A percentile compares a stretch with the other conserved stretches of the same genome.
phyloP scores from a whole-genome alignment of 2,329 filamentous ascomycete genomes.

The Hirsutella minnesotensis region DNA sequence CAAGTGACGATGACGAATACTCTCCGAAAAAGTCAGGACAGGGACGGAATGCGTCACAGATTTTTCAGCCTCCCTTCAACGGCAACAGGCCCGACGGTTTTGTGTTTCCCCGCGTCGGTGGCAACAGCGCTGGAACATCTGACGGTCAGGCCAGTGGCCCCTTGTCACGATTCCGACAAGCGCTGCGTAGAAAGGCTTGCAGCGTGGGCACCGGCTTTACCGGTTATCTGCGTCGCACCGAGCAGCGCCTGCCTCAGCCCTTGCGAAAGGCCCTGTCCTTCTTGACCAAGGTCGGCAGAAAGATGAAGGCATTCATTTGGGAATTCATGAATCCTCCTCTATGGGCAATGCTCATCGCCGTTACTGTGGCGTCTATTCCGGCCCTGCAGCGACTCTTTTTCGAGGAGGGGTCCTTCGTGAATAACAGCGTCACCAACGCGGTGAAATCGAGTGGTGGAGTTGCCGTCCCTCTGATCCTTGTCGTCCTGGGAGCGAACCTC shows the following conservation, averaged over 20 bases:
- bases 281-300: slow-evolving; percentile 20
- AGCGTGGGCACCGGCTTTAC: slow-evolving; percentile 11
- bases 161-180: slow-evolving; percentile 22
- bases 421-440: slow-evolving; percentile 85
- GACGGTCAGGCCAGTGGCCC: slow-evolving; percentile 18
- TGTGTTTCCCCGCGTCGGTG: slow-evolving; percentile 46
- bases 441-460: slow-evolving; percentile 78
- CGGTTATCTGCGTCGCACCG: slow-evolving; percentile 14
- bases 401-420: slow-evolving; percentile 74
- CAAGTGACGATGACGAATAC: slow-evolving; percentile 35
- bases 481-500: slow-evolving; percentile 89
- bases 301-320: slow-evolving; percentile 58
- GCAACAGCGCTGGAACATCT: slow-evolving; percentile 27
- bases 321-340: slow-evolving; percentile 97
- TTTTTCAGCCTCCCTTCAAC: slow-evolving; percentile 17
- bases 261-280: slow-evolving; percentile 23
- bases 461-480: slow-evolving; percentile 86
- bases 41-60: slow-evolving; percentile 11
- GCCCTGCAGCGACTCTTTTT: slow-evolving; percentile 78
- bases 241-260: slow-evolving; percentile 27
- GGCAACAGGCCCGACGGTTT: slow-evolving; percentile 40
- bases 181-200: slow-evolving; percentile 16
- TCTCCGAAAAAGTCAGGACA: slow-evolving; percentile 18
- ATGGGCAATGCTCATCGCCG: slow-evolving; percentile 91
- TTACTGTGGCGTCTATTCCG: slow-evolving; percentile 82